phyloP scores from a whole-genome alignment of 352 stramenopile genomes.

The Phytophthora multivora region DNA sequence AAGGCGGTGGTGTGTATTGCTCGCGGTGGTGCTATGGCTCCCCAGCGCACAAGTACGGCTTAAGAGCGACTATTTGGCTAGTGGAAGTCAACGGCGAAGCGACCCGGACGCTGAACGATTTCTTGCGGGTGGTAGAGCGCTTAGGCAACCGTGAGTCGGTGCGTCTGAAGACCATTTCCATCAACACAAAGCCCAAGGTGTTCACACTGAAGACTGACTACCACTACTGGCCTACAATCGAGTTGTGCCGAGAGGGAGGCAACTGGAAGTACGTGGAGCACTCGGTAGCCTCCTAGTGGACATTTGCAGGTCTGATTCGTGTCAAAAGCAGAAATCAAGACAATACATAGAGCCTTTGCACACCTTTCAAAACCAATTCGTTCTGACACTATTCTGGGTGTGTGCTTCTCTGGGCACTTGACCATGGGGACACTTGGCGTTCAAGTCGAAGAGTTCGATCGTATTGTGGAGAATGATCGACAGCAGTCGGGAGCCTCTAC shows the following conservation, averaged over 20 bases:
- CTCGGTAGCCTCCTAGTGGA: conserved; percentile 7
- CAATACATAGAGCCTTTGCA: conserved; percentile 17
- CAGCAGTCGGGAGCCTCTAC: background rate
- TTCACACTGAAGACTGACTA: conserved; percentile 93
- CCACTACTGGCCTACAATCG: conserved; percentile 91
- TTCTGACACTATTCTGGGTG: conserved; percentile 21
- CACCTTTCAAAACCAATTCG: conserved; percentile 12
- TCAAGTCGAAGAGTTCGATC: conserved; percentile 13
- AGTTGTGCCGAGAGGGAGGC: conserved; percentile 67
- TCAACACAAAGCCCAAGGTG: conserved; percentile 90
- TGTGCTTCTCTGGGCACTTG: background rate
- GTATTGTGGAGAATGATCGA: background rate
- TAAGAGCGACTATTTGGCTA: conserved; percentile 91
- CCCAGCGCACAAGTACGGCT: conserved; percentile 90
- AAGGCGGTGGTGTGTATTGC: conserved; percentile 87
- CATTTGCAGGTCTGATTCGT: too few relatives aligned
- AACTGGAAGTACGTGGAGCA: conserved; percentile 78
- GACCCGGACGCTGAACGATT: conserved; percentile 83
- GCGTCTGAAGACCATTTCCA: conserved; percentile 89
- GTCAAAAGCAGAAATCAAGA: conserved; percentile 1
- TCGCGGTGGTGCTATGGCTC: conserved; percentile 92
- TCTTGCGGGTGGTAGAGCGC: conserved; percentile 82
- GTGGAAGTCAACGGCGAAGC: conserved; percentile 89
- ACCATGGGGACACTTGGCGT: conserved; percentile 19
- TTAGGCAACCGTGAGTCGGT: conserved; percentile 84